These are phyloP conservation scores for Suillus ampliporus DNA, from an alignment of 768 basidiomycete genomes.

Conservation along the genomic window DNA sequence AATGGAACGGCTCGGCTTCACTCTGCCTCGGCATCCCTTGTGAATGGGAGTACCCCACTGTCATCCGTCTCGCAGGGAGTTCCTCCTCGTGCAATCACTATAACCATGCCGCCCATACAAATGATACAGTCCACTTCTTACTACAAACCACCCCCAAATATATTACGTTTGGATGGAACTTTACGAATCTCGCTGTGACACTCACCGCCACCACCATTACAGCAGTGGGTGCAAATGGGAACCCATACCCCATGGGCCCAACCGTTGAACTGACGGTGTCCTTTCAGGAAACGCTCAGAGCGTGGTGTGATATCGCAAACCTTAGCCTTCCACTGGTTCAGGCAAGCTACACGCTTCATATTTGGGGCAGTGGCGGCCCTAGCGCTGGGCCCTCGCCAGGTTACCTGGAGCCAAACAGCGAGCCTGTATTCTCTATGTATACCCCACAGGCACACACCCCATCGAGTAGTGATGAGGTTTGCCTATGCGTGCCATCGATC, in stretches of 20 bases:
- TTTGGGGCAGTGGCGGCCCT: slow-evolving; percentile 61
- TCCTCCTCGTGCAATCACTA: slow-evolving; percentile 59
- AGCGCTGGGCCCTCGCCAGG: slow-evolving; percentile 55
- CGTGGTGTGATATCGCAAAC: slow-evolving; percentile 56
- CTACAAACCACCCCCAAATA: no score
- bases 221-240: slow-evolving; percentile 69
- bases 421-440: slow-evolving; percentile 66
- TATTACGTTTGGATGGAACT: slow-evolving; percentile 76
- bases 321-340: slow-evolving; percentile 62
- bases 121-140: slow-evolving; percentile 62
- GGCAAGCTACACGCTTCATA: slow-evolving; percentile 62
- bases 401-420: slow-evolving; percentile 55
- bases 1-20: no score
- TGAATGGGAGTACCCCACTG: slow-evolving; percentile 38
- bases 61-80: slow-evolving; percentile 52
- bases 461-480: slow-evolving; percentile 45
- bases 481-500: neutral
- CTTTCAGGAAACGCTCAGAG: slow-evolving; percentile 55
- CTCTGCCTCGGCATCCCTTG: slow-evolving; percentile 10
- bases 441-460: slow-evolving; percentile 61
- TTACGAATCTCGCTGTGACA: slow-evolving; percentile 55
- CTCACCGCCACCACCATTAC: slow-evolving; percentile 63
- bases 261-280: slow-evolving; percentile 55
- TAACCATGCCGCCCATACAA: no score
- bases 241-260: slow-evolving; percentile 69